A percentile compares a stretch with the other conserved stretches of the same genome.
These are phyloP conservation scores for Russula compacta DNA, from an alignment of 768 basidiomycete species.

Conservation along the genomic window DNA sequence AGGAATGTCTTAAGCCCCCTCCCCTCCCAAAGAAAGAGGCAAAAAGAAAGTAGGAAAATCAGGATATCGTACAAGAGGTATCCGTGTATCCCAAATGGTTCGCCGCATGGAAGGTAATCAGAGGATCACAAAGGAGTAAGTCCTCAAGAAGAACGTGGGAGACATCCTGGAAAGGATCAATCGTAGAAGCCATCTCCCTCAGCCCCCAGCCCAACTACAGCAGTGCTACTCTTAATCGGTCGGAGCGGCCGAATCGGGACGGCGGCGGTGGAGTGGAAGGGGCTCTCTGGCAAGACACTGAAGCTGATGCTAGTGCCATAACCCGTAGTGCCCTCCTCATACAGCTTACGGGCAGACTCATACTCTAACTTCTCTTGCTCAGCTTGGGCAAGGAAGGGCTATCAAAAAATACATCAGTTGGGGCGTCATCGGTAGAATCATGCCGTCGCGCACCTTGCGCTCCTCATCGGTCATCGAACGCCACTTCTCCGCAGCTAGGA, in stretches of 20 bases:
- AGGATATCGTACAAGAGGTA: conserved; percentile 14
- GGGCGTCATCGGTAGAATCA: conserved; percentile 15
- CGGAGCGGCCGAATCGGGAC: conserved; percentile 30
- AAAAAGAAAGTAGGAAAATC: background rate
- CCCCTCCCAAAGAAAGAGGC: background rate
- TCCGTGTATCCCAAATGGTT: conserved; percentile 11
- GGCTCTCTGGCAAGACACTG: conserved; percentile 66
- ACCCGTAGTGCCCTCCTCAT: conserved; percentile 72
- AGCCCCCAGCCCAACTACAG: conserved; percentile 53
- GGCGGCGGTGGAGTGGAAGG: conserved; percentile 37
- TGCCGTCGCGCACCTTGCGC: conserved; percentile 58
- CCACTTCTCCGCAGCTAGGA: conserved; percentile 89
- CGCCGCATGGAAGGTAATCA: conserved; percentile 10
- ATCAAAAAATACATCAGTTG: conserved; percentile 15
- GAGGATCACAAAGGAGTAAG: background rate
- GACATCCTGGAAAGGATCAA: conserved; percentile 4
- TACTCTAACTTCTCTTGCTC: conserved; percentile 95
- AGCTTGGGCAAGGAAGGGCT: conserved; percentile 91
- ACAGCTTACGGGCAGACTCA: conserved; percentile 73
- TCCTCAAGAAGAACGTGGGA: background rate
- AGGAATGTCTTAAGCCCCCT: background rate
- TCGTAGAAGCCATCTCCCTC: conserved; percentile 49
- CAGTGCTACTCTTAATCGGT: conserved; percentile 42
- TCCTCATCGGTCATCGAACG: conserved; percentile 88
- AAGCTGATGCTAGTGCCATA: conserved; percentile 73